phyloP scores from a whole-genome alignment of 2,329 filamentous ascomycete species.

The Fusarium chaquense region DNA sequence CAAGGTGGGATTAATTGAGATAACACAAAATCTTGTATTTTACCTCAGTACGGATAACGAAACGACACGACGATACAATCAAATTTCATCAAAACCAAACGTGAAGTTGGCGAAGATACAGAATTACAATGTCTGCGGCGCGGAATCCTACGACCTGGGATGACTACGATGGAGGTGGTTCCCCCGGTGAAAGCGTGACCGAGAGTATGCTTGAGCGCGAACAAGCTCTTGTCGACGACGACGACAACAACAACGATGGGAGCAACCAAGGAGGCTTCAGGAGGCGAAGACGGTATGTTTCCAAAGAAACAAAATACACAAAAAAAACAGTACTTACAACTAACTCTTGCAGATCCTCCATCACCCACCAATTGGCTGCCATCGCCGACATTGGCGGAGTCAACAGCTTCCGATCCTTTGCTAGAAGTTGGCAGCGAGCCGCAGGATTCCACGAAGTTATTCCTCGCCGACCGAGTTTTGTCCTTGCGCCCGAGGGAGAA shows the following conservation, averaged over 20 bases:
- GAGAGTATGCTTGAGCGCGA: slow-evolving; percentile 59
- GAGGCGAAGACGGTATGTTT: slow-evolving; percentile 50
- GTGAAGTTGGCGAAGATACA: slow-evolving; percentile 23
- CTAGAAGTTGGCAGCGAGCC: slow-evolving; percentile 90
- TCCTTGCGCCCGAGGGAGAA: slow-evolving; percentile 67
- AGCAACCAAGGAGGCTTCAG: slow-evolving; percentile 45
- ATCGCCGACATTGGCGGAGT: slow-evolving; percentile 83
- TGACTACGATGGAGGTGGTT: slow-evolving; percentile 59
- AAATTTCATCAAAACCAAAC: background rate
- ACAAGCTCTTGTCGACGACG: slow-evolving; percentile 60
- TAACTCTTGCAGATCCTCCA: slow-evolving; percentile 63
- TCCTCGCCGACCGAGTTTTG: slow-evolving; percentile 80
- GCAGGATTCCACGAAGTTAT: slow-evolving; percentile 90
- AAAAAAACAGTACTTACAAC: background rate
- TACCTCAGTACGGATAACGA: background rate
- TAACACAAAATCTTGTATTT: background rate
- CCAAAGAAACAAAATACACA: no score
- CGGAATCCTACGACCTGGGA: slow-evolving; percentile 60
- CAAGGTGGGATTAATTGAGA: background rate
- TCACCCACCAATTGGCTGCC: slow-evolving; percentile 67
- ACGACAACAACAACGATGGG: slow-evolving; percentile 51
- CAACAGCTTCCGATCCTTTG: slow-evolving; percentile 95
- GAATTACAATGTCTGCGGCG: slow-evolving; percentile 46
- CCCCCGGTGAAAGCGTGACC: slow-evolving; percentile 58
- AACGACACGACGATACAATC: slow-evolving; percentile 4